These are phyloP conservation scores for Ambispora gerdemannii DNA, from an alignment of 192 early-diverging fungal species.

Conservation along the genomic window DNA sequence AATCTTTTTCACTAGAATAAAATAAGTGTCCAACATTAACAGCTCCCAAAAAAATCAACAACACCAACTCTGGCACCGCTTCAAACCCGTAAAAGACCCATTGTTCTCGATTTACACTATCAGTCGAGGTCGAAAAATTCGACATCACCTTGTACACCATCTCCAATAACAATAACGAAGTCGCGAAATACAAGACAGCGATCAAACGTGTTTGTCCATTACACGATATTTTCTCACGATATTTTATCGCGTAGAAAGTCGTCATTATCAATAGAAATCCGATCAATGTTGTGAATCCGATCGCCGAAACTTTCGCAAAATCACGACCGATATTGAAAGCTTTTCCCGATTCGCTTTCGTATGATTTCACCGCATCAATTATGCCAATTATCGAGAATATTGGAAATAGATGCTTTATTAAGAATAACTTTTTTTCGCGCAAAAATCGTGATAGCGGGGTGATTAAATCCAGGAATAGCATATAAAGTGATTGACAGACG, in stretches of 20 bases:
- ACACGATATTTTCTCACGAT: background rate
- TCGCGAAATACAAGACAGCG: background rate
- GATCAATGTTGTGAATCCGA: background rate
- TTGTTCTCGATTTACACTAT: background rate
- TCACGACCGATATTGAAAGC: too few species aligned
- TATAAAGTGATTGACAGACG: background rate
- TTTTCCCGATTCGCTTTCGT: background rate
- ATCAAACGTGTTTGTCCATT: background rate
- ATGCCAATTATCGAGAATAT: background rate
- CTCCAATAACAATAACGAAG: slow-evolving; percentile 12
- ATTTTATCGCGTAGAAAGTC: slow-evolving; percentile 9
- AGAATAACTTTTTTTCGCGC: background rate
- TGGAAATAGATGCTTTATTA: background rate
- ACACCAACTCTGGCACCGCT: background rate
- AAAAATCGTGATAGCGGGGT: background rate
- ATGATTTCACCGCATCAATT: background rate
- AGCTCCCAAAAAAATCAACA: slow-evolving; percentile 16
- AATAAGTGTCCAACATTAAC: background rate
- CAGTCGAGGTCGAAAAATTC: background rate
- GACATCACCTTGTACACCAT: slow-evolving; percentile 8
- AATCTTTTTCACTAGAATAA: too few species aligned
- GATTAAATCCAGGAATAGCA: background rate
- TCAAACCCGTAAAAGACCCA: slow-evolving; percentile 19
- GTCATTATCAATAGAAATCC: background rate
- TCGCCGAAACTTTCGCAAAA: background rate